Percentiles rank a stretch among this genome's conserved stretches.
Conservation (phyloP, 768 basidiomycete species). For the Tubosaeta sp. region DNA sequence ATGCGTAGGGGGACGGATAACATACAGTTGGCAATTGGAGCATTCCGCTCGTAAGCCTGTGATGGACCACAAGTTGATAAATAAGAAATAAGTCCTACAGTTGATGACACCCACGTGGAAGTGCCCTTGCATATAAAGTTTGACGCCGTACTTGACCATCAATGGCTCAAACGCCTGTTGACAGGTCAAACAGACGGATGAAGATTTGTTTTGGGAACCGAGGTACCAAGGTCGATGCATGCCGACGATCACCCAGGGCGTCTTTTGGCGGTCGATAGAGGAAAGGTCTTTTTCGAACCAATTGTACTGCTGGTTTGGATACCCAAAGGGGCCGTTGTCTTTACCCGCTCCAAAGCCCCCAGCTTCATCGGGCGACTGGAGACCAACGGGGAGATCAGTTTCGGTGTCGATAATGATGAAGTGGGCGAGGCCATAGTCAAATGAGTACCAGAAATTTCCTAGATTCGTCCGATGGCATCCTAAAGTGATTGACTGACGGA, state of each 20-base stretch:
- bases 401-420: constrained; percentile 23
- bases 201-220: constrained; percentile 4
- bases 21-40: constrained; percentile 25
- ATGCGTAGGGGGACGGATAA: too few relatives aligned
- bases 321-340: constrained; percentile 25
- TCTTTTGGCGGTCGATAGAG: constrained; percentile 19
- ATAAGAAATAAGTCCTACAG: background rate
- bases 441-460: constrained; percentile 31
- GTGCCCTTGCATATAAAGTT: constrained; percentile 28
- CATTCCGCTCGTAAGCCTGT: constrained; percentile 25
- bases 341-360: constrained; percentile 20
- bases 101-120: constrained; percentile 16
- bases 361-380: constrained; percentile 21
- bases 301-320: constrained; percentile 24
- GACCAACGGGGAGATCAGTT: constrained; percentile 23
- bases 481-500: constrained; percentile 24
- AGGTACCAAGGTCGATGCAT: constrained; percentile 28
- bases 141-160: constrained; percentile 30
- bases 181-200: constrained; percentile 12
- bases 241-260: constrained; percentile 27
- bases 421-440: constrained; percentile 28
- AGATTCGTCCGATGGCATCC: constrained; percentile 26
- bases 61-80: background rate
- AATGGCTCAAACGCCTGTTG: constrained; percentile 27
- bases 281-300: constrained; percentile 27